phyloP scores from a whole-genome alignment of 768 basidiomycete species.

The Gyrodon lividus region DNA sequence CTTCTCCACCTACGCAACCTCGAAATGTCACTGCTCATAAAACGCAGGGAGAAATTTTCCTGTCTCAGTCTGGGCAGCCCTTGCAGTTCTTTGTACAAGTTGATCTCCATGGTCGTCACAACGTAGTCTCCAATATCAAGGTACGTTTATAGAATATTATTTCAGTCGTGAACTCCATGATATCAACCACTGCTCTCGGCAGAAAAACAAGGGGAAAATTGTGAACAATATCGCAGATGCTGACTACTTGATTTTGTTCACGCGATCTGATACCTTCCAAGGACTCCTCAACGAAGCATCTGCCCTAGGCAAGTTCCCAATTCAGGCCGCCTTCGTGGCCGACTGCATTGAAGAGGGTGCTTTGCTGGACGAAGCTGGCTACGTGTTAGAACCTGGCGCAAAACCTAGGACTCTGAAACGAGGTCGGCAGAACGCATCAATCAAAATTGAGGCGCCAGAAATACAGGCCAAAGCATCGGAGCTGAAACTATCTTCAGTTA shows the following conservation, averaged over 20 bases:
- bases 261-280: constrained; percentile 49
- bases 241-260: constrained; percentile 59
- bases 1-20: constrained; percentile 14
- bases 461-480: constrained; percentile 5
- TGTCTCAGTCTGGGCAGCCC: constrained; percentile 38
- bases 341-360: constrained; percentile 47
- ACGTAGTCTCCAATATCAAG: constrained; percentile 57
- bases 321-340: constrained; percentile 52
- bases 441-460: constrained; percentile 12
- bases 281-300: constrained; percentile 42
- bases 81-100: constrained; percentile 66
- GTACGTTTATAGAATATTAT: constrained; percentile 33
- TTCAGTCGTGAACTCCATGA: neutral
- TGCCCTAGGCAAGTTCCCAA: constrained; percentile 40
- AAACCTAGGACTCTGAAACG: constrained; percentile 24
- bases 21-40: constrained; percentile 16
- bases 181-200: neutral
- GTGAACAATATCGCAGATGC: constrained; percentile 51
- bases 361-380: constrained; percentile 46
- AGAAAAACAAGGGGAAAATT: constrained; percentile 71
- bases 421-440: constrained; percentile 20
- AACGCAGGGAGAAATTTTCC: constrained; percentile 42
- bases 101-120: constrained; percentile 54
- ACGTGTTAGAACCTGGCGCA: constrained; percentile 38
- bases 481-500: constrained; percentile 4